phyloP scores from a whole-genome alignment of 2,329 filamentous ascomycete genomes.

The Periglandula ipomoeae region DNA sequence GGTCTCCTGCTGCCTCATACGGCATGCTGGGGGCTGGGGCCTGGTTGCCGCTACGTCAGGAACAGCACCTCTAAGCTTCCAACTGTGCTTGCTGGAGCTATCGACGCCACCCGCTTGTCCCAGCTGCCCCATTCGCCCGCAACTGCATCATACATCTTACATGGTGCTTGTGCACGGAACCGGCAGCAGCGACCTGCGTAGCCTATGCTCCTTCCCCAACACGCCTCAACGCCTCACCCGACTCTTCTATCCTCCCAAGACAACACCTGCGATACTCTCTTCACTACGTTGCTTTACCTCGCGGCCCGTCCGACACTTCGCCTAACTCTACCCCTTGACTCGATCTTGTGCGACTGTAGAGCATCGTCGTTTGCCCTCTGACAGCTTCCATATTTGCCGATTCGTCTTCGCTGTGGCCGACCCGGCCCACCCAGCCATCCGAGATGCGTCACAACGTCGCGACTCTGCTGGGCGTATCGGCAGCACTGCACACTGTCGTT shows the following conservation, averaged over 20 bases:
- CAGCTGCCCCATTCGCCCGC: too few species aligned
- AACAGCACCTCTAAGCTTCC: too few species aligned
- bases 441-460: constrained; percentile 25
- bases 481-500: constrained; percentile 17
- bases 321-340: not conserved
- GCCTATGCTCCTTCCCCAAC: constrained; percentile 4
- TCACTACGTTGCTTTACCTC: not conserved
- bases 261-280: not conserved
- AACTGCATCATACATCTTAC: too few species aligned
- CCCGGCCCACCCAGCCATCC: constrained; percentile 4
- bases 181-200: too few species aligned
- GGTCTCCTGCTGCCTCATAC: too few species aligned
- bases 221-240: not conserved
- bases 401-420: constrained; percentile 4
- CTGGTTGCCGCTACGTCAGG: not conserved
- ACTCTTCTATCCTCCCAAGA: not conserved
- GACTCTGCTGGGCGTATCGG: constrained; percentile 21
- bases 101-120: too few species aligned
- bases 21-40: not conserved
- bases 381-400: not conserved
- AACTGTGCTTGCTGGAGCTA: too few species aligned
- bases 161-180: not conserved
- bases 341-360: not conserved
- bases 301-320: too few species aligned
- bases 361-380: not conserved